Evolutionary conservation across 768 basidiomycete species (phyloP), one percentile per base, ranked within the genome.

Genomic region (Kwoniella newhampshirensis): DNA sequence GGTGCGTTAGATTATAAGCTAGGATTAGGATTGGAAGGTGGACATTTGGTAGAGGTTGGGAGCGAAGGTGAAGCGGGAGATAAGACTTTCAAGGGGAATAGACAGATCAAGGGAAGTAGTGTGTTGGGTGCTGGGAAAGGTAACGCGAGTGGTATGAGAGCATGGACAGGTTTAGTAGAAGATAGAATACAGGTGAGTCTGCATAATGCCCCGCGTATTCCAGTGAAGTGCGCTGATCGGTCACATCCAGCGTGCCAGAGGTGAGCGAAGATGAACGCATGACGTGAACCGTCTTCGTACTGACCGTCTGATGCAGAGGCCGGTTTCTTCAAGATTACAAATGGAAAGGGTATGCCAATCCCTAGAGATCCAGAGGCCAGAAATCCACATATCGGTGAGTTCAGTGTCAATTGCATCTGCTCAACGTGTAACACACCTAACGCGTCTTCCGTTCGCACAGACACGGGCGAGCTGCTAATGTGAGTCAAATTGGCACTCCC

Each of bases 381-480:
- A n/a, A 85, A 85, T 64, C 84, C 82, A 11, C 85, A 83, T 75
- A 86, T 92, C 57, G 69, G 62, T 67, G 36, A 56, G 63, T 35
- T 3, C 13, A 32, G n/a, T 11, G 25, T 23, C 25, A 23, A 23
- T 12, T 44, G 18, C 18, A 6, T 17, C 40, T 26, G 25, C 13
- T 35, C 39, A 13, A 2, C 5, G 26, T 21, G 40, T 27, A 27
- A 35, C 21, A 36, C 15, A n/a, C 41, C 54, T 59, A 43, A 43
- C 42, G n/a, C 44, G 28, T 20, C 26, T 43, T 17, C 15, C 18
- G 15, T 21, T 13, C n/a, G 13, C 15, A 27, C 46, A 67, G 82
- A 82, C 6, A 80, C 86, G 7, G 87, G 88, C 63, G 89, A 91
- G 69, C 88, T 86, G 64, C 78, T 91, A 45, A 85, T 91, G 86